A percentile compares a stretch with the other conserved stretches of the same genome.
phyloP scores from a whole-genome alignment of 2,329 filamentous ascomycete genomes.

The Exophiala xenobiotica region DNA sequence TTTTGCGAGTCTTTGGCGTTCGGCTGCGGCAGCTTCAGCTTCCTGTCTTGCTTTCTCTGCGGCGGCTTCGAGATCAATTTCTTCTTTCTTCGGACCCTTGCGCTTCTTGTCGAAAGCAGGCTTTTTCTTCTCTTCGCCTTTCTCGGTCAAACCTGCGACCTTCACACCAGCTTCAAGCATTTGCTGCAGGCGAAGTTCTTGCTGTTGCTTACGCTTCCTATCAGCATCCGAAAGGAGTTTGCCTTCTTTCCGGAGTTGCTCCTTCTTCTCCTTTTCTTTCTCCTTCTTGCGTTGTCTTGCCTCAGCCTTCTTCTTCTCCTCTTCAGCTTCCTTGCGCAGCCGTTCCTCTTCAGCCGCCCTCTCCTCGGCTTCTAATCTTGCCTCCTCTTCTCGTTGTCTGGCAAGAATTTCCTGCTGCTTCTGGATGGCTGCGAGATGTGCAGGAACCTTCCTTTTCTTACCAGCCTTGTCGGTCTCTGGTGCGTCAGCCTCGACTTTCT shows the following conservation, averaged over 20 bases:
- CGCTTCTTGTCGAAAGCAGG: slow-evolving; percentile 68
- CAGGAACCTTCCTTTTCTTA: slow-evolving; percentile 87
- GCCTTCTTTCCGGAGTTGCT: slow-evolving; percentile 49
- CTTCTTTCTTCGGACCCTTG: slow-evolving; percentile 64
- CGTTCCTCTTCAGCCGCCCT: slow-evolving; percentile 16
- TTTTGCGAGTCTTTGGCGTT: slow-evolving; percentile 56
- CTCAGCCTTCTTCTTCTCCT: slow-evolving; percentile 48
- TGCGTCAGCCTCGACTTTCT: slow-evolving; percentile 48
- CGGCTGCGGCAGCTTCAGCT: slow-evolving; percentile 54
- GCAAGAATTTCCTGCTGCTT: slow-evolving; percentile 49
- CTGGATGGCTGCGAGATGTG: slow-evolving; percentile 50
- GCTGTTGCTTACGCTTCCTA: slow-evolving; percentile 47
- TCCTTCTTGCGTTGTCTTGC: slow-evolving; percentile 49
- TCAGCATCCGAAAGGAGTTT: slow-evolving; percentile 52
- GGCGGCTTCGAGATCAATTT: slow-evolving; percentile 54
- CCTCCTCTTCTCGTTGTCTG: slow-evolving; percentile 48
- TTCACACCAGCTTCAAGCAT: slow-evolving; percentile 49
- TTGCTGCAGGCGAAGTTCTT: slow-evolving; percentile 50
- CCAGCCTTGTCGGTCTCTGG: slow-evolving; percentile 76
- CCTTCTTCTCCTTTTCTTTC: slow-evolving; percentile 52
- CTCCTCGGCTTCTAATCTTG: slow-evolving; percentile 41
- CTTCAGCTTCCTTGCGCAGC: slow-evolving; percentile 40
- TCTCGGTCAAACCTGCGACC: slow-evolving; percentile 46
- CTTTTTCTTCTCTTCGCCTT: slow-evolving; percentile 72
- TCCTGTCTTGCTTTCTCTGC: slow-evolving; percentile 47